Base-by-base conservation (phyloP, 805 yeast species). In the Hanseniaspora taiwanica region DNA sequence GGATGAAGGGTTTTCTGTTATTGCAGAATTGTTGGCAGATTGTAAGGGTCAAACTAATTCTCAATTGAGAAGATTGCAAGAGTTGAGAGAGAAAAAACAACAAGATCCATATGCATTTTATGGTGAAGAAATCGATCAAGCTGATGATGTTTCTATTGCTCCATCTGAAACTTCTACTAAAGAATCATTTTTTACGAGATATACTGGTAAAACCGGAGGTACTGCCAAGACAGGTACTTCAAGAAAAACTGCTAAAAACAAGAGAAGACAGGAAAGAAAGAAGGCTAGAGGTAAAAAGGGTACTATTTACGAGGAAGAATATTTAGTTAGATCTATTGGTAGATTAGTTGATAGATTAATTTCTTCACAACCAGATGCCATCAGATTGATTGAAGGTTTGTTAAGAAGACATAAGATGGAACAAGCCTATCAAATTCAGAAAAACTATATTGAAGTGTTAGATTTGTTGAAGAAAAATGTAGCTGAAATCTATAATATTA, bases 171-270 rank as follows among this genome's bases (percentile, higher is more conserved):
- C 94, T 0, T 84, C 96, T 0, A 83, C 94, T 0, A 81, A 83
- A 21, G 93, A 89, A 29, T 86, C 97, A 0, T 84, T 87, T 58
- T 83, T 85, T 64, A 91, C 99, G 1, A 72, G 94, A 55, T 91
- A 91, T 59, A 91, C 98, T 0, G 98, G 97, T 47, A 87, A 89
- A 60, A 87, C 97, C 1, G 69, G 81, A 1, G 95, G 95, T 19
- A 91, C 98, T 2, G 97, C 97, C 3, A 81, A 82, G 55, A 91
- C 98, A 0, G 96, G 97, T 21, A 96, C 91, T 2, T 79, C 96
- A 0, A 74, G 99, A 59, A 73, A 81, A 53, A 87, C 98, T 0
- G 73, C 93, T 6, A 91, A 91, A 63, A 91, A 91, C 60, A 75
- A 78, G 48, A 82, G 95, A 58, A 75, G 98, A 48, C 96, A 89